These are phyloP conservation scores for Fonticula alba DNA, from an alignment of 78 protist species.

Conservation along the genomic window DNA sequence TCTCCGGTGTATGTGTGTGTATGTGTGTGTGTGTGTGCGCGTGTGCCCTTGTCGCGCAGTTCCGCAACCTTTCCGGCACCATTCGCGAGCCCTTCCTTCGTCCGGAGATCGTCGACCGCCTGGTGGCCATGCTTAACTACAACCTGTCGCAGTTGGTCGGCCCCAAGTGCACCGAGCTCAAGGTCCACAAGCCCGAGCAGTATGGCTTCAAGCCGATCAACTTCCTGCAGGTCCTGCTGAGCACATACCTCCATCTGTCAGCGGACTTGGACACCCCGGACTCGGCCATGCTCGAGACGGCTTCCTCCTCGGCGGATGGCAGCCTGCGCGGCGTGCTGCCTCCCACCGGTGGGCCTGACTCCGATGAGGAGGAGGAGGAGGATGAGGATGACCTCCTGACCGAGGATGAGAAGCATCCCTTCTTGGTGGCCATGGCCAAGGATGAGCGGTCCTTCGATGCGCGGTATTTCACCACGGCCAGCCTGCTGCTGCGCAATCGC, in stretches of 20 bases:
- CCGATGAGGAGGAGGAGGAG: too few relatives aligned
- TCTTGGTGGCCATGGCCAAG: slow-evolving; percentile 9
- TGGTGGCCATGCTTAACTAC: slow-evolving; percentile 34
- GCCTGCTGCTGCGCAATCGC: too few relatives aligned
- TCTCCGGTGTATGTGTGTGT: neutral
- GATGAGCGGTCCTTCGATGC: slow-evolving; percentile 32
- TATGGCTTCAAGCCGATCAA: too few relatives aligned
- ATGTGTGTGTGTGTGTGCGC: neutral
- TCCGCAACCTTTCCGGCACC: too few relatives aligned
- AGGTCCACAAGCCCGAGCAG: neutral
- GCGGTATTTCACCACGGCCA: slow-evolving; percentile 9
- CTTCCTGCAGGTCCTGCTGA: too few relatives aligned
- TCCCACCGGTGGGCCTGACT: too few relatives aligned
- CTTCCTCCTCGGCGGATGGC: too few relatives aligned
- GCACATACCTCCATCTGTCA: too few relatives aligned
- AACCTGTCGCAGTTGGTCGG: slow-evolving; percentile 22
- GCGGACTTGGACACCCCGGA: too few relatives aligned
- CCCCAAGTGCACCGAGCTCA: slow-evolving; percentile 32
- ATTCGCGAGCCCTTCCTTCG: neutral
- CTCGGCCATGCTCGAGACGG: too few relatives aligned
- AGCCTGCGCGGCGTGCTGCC: too few relatives aligned
- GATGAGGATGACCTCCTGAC: too few relatives aligned
- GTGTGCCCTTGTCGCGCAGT: neutral
- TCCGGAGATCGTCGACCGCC: slow-evolving; percentile 1
- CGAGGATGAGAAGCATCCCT: slow-evolving; percentile 10